Evolutionary conservation across 768 basidiomycete species (phyloP).

Genomic region (Epithele typhae): DNA sequence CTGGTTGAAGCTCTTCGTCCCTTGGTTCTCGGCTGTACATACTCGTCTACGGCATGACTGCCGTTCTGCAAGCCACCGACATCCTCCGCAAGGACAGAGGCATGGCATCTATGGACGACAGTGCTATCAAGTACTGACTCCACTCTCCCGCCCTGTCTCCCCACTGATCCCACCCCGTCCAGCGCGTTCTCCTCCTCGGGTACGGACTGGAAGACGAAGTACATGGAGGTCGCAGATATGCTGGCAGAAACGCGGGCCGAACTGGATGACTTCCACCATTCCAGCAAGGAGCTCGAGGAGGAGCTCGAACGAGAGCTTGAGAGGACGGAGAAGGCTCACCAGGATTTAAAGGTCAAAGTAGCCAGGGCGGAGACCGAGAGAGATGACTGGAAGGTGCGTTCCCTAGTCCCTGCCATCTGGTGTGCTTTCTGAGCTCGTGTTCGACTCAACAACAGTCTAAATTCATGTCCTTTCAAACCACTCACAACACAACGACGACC

Average conservation of each 20-base stretch:
- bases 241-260: constrained; percentile 79
- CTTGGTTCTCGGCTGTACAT: constrained; percentile 15
- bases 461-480: constrained; percentile 85
- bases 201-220: constrained; percentile 75
- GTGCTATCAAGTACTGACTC: constrained; percentile 47
- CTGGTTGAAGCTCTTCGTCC: constrained; percentile 8
- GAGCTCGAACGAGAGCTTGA: constrained; percentile 91
- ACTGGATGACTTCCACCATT: constrained; percentile 82
- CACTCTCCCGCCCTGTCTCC: constrained; percentile 4
- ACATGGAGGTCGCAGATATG: constrained; percentile 81
- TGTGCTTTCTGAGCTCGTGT: constrained; percentile 12
- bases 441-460: constrained; percentile 48
- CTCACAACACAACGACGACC: constrained; percentile 84
- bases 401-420: too few relatives aligned
- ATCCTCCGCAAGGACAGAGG: constrained; percentile 53
- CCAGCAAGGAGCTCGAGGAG: constrained; percentile 88
- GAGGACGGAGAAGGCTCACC: constrained; percentile 79
- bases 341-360: constrained; percentile 72
- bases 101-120: constrained; percentile 62
- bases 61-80: constrained; percentile 59
- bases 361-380: constrained; percentile 67
- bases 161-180: constrained; percentile 2
- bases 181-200: constrained; percentile 52
- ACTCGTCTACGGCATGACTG: constrained; percentile 29
- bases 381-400: constrained; percentile 89